phyloP scores from a whole-genome alignment of 2,329 filamentous ascomycete species.

The Periconia sp. region DNA sequence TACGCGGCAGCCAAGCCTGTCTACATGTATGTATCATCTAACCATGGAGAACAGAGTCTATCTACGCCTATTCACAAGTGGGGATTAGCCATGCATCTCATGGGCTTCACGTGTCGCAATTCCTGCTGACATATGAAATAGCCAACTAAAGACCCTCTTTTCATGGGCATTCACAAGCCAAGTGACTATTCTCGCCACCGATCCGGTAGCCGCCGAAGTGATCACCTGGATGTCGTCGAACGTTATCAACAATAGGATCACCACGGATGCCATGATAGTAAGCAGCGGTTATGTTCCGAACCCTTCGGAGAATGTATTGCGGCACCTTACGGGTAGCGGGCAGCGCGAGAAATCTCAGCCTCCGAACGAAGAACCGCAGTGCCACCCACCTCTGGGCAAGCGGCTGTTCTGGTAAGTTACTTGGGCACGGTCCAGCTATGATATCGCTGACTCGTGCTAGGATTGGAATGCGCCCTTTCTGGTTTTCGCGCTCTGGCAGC shows the following conservation, averaged over 20 bases:
- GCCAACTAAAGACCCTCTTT: conserved; percentile 21
- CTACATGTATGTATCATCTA: too few relatives aligned
- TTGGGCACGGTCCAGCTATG: background rate
- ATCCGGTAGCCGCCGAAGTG: conserved; percentile 32
- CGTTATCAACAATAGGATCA: conserved; percentile 28
- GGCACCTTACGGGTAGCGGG: background rate
- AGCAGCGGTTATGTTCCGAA: conserved; percentile 12
- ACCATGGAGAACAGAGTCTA: too few relatives aligned
- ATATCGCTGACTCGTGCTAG: conserved; percentile 3
- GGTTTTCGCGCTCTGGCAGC: conserved; percentile 26
- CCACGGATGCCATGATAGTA: conserved; percentile 29
- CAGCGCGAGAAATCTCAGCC: too few relatives aligned
- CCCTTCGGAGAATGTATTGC: background rate
- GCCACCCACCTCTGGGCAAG: conserved; percentile 25
- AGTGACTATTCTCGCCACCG: conserved; percentile 28
- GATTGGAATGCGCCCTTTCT: conserved; percentile 35
- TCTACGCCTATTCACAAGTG: too few relatives aligned
- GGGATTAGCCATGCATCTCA: too few relatives aligned
- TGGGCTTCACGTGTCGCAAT: too few relatives aligned
- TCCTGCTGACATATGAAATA: too few relatives aligned
- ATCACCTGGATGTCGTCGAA: conserved; percentile 33
- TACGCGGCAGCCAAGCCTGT: conserved; percentile 28
- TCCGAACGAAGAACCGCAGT: conserved; percentile 19
- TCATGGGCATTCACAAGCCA: conserved; percentile 27
- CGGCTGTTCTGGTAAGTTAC: conserved; percentile 31